phyloP scores from a whole-genome alignment of 1,284 basidiomycete genomes.

The Serendipita sp. region DNA sequence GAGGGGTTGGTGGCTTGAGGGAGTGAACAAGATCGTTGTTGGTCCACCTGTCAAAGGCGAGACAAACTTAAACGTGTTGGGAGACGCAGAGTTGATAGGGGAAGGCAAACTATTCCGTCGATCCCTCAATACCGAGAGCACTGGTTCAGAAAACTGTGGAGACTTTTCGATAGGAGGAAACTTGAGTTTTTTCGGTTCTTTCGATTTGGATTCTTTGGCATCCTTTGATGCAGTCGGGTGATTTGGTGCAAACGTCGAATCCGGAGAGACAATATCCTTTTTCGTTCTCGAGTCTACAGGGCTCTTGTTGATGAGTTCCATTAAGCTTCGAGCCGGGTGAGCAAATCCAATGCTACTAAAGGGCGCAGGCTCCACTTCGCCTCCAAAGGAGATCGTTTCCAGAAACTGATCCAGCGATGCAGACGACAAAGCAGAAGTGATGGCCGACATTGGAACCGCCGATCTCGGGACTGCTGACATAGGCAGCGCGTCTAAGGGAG shows the following conservation, averaged over 20 bases:
- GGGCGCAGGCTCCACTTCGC: background rate
- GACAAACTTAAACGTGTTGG: background rate
- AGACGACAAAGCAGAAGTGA: background rate
- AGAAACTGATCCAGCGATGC: constrained; percentile 1
- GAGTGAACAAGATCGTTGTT: constrained; percentile 1
- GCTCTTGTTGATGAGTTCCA: background rate
- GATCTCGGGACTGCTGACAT: background rate
- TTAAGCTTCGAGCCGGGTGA: background rate
- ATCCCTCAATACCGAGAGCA: background rate
- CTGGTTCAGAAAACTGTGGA: background rate
- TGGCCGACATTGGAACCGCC: background rate
- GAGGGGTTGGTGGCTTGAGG: background rate
- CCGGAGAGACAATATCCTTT: background rate
- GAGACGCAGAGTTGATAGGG: background rate
- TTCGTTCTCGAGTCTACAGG: background rate
- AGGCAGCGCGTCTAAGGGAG: no score
- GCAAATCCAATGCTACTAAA: background rate
- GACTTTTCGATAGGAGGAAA: background rate
- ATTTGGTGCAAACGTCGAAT: constrained; percentile 1
- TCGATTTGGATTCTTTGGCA: background rate
- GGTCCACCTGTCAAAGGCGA: constrained; percentile 4
- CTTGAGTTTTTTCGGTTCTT: background rate
- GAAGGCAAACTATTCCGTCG: background rate
- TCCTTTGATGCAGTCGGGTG: background rate
- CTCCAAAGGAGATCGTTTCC: background rate